A percentile compares a stretch with the other conserved stretches of the same genome.
Conservation (phyloP, 2,329 filamentous ascomycete genomes). For the Aureobasidium mangrovei region DNA sequence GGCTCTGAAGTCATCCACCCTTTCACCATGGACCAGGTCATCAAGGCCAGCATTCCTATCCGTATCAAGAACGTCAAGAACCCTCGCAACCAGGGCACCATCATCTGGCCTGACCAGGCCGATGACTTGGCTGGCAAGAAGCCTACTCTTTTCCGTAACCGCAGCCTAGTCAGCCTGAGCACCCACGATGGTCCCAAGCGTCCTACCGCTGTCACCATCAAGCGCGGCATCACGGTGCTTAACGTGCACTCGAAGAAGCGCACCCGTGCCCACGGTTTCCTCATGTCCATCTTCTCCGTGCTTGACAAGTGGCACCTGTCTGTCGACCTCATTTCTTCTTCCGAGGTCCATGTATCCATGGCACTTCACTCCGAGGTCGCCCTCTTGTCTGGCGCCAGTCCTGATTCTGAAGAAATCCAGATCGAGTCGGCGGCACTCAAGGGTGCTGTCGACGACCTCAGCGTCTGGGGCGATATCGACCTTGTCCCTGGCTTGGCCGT, state of each 20-base stretch:
- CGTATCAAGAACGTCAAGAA: constrained; percentile 92
- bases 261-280: constrained; percentile 90
- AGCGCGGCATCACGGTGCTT: constrained; percentile 91
- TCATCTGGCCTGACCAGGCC: constrained; percentile 69
- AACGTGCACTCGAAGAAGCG: constrained; percentile 98
- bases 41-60: constrained; percentile 69
- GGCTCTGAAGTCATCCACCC: constrained; percentile 91
- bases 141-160: constrained; percentile 41
- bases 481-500: constrained; percentile 91
- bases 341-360: constrained; percentile 95
- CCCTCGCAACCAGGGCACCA: constrained; percentile 66
- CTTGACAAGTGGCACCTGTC: constrained; percentile 79
- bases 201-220: constrained; percentile 75
- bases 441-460: constrained; percentile 57
- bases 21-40: constrained; percentile 93
- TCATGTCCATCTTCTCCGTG: constrained; percentile 87
- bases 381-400: constrained; percentile 38
- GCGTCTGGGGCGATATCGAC: constrained; percentile 79
- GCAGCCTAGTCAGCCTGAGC: constrained; percentile 37
- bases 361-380: constrained; percentile 74
- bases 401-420: constrained; percentile 37
- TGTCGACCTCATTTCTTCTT: constrained; percentile 92
- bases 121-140: constrained; percentile 44
- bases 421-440: constrained; percentile 40
- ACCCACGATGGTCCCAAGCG: constrained; percentile 28